phyloP scores from a whole-genome alignment of 73 alveolate genomes.

The Blepharisma japonicum region DNA sequence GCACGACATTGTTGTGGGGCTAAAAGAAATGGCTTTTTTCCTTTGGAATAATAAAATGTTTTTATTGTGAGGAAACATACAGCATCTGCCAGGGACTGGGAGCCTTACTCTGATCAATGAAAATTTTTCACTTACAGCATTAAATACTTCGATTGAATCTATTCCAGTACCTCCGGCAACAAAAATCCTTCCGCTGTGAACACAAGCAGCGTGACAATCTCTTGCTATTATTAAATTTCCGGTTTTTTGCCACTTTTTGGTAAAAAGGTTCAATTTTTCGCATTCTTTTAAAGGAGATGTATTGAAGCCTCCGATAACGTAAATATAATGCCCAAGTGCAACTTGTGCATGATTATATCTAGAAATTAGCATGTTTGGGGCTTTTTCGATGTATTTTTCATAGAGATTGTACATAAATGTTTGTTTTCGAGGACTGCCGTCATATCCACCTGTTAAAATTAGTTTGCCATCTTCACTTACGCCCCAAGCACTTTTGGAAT shows the following conservation, averaged over 20 bases:
- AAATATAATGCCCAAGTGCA: neutral
- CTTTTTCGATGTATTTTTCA: neutral
- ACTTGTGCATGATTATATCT: slow-evolving; percentile 25
- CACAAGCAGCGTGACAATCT: slow-evolving; percentile 18
- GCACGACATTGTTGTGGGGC: neutral
- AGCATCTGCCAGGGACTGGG: slow-evolving; percentile 3
- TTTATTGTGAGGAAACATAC: neutral
- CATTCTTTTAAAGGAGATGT: slow-evolving; percentile 3
- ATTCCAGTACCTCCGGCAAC: slow-evolving; percentile 8
- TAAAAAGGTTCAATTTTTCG: neutral
- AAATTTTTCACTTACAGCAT: slow-evolving; percentile 9
- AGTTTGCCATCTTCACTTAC: neutral
- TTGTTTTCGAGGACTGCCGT: neutral
- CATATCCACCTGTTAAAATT: slow-evolving; percentile 13
- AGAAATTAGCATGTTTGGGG: neutral
- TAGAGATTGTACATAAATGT: neutral
- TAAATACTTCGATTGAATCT: slow-evolving; percentile 8
- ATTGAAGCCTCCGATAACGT: slow-evolving; percentile 8
- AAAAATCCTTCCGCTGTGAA: slow-evolving; percentile 21
- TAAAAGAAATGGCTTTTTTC: neutral
- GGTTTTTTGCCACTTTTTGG: slow-evolving; percentile 5
- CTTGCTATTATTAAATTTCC: slow-evolving; percentile 13
- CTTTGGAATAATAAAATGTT: neutral
- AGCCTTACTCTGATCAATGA: slow-evolving; percentile 10
- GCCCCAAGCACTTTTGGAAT: slow-evolving; percentile 6